Evolutionary conservation across 140 eudicot species (phyloP), one percentile per base, ranked within the genome.

Genomic region (Senecio squalidus): DNA sequence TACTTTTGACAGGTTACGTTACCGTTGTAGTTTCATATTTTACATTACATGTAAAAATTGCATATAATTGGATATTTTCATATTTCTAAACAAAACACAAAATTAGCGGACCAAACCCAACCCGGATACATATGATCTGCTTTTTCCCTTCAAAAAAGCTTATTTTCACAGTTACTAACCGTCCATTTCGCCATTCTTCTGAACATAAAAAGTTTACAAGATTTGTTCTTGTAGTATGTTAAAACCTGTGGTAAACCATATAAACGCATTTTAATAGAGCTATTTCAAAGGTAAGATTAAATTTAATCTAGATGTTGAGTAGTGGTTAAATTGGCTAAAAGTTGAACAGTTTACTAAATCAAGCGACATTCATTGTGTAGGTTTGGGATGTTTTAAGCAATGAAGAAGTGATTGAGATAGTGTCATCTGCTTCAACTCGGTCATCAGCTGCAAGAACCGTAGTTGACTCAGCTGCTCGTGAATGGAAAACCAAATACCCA

Each of bases 301-400:
- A 10, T 38, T 38, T n/a, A 6, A 13, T 22, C 17, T 18, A 11
- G 34, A 25, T 49, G 21, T 14, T 50, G 21, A 24, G 4, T 50
- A 9, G 26, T 31, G 20, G n/a, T 30, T 20, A 31, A 31, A 2
- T 16, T 18, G 17, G 9, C 54, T 44, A 9, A 9, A 40, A 41
- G 6, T 17, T 25, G 16, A 43, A 26, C 54, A 14, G 11, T 31
- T 38, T 9, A n/a, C n/a, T n/a, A n/a, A n/a, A n/a, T 78, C 95
- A n/a, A 94, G 86, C 9, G 96, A 91, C n/a, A n/a, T n/a, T n/a
- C n/a, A n/a, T 36, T 13, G 62, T 64, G 62, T 68, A 88, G 94
- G 84, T 88, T 44, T 88, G 96, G 96, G 96, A 88, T 39, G 96
- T 88, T 4, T 64, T 88, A 39, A 84, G 94, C 77, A 88, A 88